phyloP scores from a whole-genome alignment of 208 protist species.

The Borovskyia barvae region DNA sequence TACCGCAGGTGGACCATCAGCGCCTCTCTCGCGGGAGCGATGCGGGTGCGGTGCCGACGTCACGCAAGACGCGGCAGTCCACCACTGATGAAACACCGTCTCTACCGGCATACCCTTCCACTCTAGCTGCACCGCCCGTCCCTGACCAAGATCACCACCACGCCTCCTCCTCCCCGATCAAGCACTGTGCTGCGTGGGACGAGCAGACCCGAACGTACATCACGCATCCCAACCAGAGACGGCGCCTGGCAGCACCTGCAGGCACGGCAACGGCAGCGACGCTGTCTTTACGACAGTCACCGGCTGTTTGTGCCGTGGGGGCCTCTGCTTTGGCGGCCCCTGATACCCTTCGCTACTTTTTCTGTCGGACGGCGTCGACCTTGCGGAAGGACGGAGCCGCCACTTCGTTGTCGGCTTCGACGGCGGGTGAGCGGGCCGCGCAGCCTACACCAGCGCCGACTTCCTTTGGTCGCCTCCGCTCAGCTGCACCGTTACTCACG shows the following conservation, averaged over 20 bases:
- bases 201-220: slow-evolving; percentile 20
- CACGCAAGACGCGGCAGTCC: slow-evolving; percentile 7
- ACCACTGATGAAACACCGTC: background rate
- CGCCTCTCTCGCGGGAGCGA: background rate
- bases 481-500: slow-evolving; percentile 8
- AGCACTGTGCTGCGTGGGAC: slow-evolving; percentile 27
- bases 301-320: background rate
- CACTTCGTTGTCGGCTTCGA: too few species aligned
- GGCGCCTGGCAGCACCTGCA: slow-evolving; percentile 9
- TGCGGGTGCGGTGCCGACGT: background rate
- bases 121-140: background rate
- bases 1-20: background rate
- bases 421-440: too few species aligned
- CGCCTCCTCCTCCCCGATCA: slow-evolving; percentile 8
- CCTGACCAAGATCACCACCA: background rate
- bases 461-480: slow-evolving; percentile 19
- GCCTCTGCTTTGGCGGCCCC: slow-evolving; percentile 11
- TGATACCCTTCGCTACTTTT: slow-evolving; percentile 17
- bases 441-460: background rate
- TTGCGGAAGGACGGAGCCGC: background rate
- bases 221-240: slow-evolving; percentile 26
- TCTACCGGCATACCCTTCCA: background rate
- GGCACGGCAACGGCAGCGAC: background rate
- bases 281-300: background rate
- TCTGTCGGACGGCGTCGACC: slow-evolving; percentile 12